phyloP scores from a whole-genome alignment of 192 early-diverging fungal genomes.

The Entrophospora sp. region DNA sequence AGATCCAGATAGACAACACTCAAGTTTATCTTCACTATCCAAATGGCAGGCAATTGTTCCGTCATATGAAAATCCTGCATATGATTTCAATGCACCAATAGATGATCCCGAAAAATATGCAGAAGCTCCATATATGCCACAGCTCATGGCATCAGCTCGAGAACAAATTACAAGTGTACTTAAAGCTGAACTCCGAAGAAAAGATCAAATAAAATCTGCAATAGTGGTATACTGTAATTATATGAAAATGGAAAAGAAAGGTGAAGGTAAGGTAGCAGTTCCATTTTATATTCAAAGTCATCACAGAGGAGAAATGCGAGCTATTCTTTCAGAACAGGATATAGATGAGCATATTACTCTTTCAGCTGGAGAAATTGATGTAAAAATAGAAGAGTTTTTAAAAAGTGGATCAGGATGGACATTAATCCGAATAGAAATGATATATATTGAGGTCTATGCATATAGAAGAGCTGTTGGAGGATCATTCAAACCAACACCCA shows the following conservation, averaged over 20 bases:
- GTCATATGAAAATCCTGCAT: not conserved
- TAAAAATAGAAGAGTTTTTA: not conserved
- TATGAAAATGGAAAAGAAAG: not conserved
- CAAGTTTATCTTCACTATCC: not conserved
- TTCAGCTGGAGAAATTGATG: constrained; percentile 1
- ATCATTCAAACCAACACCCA: not conserved
- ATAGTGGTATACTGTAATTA: constrained; percentile 11
- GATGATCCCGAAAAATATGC: not conserved
- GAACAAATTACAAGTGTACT: not conserved
- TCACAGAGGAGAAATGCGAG: not conserved
- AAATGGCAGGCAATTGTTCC: constrained; percentile 1
- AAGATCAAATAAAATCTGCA: not conserved
- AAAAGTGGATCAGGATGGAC: not conserved
- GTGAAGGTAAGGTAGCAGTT: not conserved
- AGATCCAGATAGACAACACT: not conserved
- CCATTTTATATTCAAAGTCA: not conserved
- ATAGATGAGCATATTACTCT: constrained; percentile 5
- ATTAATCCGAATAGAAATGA: not conserved
- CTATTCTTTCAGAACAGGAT: not conserved
- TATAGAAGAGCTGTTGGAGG: not conserved
- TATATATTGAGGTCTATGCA: constrained; percentile 4
- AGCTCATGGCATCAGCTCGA: not conserved
- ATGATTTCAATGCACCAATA: not conserved
- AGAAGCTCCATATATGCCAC: not conserved
- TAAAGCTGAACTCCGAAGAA: not conserved